These are phyloP conservation scores for Phialophora chinensis DNA, from an alignment of 2,329 filamentous ascomycete genomes.

Conservation along the genomic window DNA sequence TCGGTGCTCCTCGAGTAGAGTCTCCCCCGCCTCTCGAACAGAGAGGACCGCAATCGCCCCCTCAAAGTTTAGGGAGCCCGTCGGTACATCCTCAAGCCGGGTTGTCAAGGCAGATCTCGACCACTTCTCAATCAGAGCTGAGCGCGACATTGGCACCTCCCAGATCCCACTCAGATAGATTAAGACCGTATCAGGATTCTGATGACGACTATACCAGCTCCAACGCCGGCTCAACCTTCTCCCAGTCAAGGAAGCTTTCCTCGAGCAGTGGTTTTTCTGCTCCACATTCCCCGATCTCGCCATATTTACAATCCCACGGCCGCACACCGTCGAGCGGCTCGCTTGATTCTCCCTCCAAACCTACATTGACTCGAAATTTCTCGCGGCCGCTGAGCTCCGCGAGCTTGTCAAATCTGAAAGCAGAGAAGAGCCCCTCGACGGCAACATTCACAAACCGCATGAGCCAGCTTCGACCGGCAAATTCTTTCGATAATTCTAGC, in stretches of 20 bases:
- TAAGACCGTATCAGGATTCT: slow-evolving; percentile 62
- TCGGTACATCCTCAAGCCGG: slow-evolving; percentile 8
- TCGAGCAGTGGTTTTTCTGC: slow-evolving; percentile 68
- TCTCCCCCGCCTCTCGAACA: slow-evolving; percentile 38
- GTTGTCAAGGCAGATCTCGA: slow-evolving; percentile 25
- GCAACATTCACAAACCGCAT: slow-evolving; percentile 24
- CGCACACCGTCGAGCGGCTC: slow-evolving; percentile 86
- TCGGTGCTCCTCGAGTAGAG: slow-evolving; percentile 35
- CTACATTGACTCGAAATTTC: slow-evolving; percentile 70
- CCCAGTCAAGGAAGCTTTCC: slow-evolving; percentile 77
- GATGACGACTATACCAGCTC: slow-evolving; percentile 73
- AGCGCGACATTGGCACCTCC: slow-evolving; percentile 33
- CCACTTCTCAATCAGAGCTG: slow-evolving; percentile 32
- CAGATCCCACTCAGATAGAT: slow-evolving; percentile 20
- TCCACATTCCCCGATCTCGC: slow-evolving; percentile 68
- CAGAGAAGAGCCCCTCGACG: slow-evolving; percentile 34
- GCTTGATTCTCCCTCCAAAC: slow-evolving; percentile 65
- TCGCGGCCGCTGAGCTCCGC: slow-evolving; percentile 82
- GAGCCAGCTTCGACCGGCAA: slow-evolving; percentile 28
- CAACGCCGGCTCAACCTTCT: slow-evolving; percentile 65
- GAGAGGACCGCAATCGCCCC: slow-evolving; percentile 8
- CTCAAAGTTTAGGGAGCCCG: slow-evolving; percentile 12
- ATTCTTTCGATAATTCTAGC: slow-evolving; percentile 38
- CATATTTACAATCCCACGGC: slow-evolving; percentile 65
- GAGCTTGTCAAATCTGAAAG: slow-evolving; percentile 45